A percentile compares a stretch with the other conserved stretches of the same genome.
Evolutionary conservation across 75 land plant genomes (phyloP).

Genomic region (Sequoia sempervirens): DNA sequence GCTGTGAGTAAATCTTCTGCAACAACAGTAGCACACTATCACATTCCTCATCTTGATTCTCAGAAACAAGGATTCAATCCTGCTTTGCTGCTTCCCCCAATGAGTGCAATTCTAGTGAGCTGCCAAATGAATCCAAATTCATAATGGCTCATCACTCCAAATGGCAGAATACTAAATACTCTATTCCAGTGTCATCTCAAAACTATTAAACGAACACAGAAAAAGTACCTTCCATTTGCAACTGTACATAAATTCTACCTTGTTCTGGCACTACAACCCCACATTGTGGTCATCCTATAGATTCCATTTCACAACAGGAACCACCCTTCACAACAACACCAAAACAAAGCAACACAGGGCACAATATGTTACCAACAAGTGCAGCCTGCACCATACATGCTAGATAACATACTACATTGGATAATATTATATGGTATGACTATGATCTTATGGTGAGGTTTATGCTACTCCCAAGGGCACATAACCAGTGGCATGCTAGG

Average conservation of each 20-base stretch:
- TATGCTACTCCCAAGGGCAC: neutral
- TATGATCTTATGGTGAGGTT: neutral
- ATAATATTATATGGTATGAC: no score
- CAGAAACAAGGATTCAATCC: neutral
- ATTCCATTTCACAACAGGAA: no score
- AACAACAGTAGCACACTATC: neutral
- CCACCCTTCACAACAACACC: no score
- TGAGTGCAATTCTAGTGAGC: neutral
- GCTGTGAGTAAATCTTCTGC: neutral
- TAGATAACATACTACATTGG: neutral
- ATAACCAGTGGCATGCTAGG: neutral
- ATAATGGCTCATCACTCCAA: no score
- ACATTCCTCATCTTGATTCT: neutral
- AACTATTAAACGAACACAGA: no score
- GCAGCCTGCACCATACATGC: neutral
- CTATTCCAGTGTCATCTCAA: no score
- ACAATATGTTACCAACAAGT: neutral
- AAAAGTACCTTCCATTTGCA: no score
- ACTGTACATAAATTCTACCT: no score
- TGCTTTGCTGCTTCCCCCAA: neutral
- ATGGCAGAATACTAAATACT: no score
- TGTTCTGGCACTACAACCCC: no score
- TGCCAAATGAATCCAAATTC: neutral
- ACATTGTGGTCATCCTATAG: no score
- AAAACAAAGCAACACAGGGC: neutral